Base-by-base conservation (phyloP, 2,329 filamentous ascomycete species). In the Ramularia collo-cygni region DNA sequence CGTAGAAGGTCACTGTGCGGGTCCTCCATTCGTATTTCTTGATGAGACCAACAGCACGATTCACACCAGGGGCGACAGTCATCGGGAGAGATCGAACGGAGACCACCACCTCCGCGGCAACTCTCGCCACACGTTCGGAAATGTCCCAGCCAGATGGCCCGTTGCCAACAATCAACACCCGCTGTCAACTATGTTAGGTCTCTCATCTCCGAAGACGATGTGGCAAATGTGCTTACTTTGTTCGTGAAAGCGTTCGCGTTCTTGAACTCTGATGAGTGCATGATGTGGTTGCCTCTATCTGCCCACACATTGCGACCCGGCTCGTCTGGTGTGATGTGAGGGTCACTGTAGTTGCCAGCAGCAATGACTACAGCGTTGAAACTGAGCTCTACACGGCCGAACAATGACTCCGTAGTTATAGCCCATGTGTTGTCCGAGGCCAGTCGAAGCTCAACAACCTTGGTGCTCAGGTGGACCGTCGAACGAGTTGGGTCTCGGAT, bases 131-230 rank as follows among this genome's bases (percentile, higher is more conserved):
- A 14, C 41, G 35, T 7, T 6, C 4, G 10, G 38, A 40, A n/a
- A 48, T 48, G 31, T 46, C 45, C 35, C 34, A 43, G 26, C 42
- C 45, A 9, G 38, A 42, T 12, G 45, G 29, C 14, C 38, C 18
- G 13, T 48, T 40, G 7, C 45, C 45, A 9, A 45, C 21, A 9
- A 48, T 44, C n/a, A 48, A 29, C 9, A 46, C 45, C 18, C 30
- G 42, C 45, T 48, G 19, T 4, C 3, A 36, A 29, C 3, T 28
- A 17, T 28, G 31, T 33, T 31, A 19, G 19, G n/a, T n/a, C n/a
- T n/a, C n/a, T n/a, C n/a, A n/a, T n/a, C n/a, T n/a, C n/a, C n/a
- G n/a, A n/a, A n/a, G n/a, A n/a, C n/a, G n/a, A n/a, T n/a, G n/a
- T n/a, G n/a, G n/a, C n/a, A n/a, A n/a, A 17, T n/a, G 19, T 6